Percentiles rank a stretch among this genome's conserved stretches.
Evolutionary conservation across 139 green algal genomes (phyloP).

Genomic region (Closterium sp.): DNA sequence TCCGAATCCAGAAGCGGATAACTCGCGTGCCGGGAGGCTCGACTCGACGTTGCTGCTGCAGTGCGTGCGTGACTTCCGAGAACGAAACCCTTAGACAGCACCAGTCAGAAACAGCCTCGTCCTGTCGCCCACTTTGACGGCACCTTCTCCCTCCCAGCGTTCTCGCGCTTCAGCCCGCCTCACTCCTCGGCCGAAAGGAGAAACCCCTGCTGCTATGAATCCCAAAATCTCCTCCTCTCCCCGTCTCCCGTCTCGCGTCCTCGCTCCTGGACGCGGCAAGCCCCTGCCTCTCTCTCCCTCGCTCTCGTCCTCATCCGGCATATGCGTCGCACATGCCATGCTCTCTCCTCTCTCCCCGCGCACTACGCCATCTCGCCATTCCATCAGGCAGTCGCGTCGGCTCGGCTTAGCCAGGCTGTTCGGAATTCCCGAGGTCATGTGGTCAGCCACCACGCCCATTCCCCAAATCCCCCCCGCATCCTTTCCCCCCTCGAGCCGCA

Average conservation of each 20-base stretch:
- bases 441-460: background rate
- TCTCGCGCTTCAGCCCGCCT: background rate
- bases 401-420: background rate
- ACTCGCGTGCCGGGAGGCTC: background rate
- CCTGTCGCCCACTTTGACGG: background rate
- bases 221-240: background rate
- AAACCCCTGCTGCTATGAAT: background rate
- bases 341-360: background rate
- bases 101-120: background rate
- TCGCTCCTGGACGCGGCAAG: background rate
- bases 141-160: background rate
- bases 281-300: background rate
- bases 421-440: background rate
- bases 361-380: background rate
- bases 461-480: background rate
- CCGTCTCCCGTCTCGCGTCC: background rate
- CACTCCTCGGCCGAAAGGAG: background rate
- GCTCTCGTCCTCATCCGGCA: background rate
- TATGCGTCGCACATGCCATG: background rate
- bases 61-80: background rate
- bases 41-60: background rate
- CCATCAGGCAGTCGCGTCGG: background rate
- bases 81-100: background rate
- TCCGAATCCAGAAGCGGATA: background rate
- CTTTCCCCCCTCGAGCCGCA: background rate